Evolutionary conservation across 192 early-diverging fungal genomes (phyloP).

Genomic region (Endogone sp.): DNA sequence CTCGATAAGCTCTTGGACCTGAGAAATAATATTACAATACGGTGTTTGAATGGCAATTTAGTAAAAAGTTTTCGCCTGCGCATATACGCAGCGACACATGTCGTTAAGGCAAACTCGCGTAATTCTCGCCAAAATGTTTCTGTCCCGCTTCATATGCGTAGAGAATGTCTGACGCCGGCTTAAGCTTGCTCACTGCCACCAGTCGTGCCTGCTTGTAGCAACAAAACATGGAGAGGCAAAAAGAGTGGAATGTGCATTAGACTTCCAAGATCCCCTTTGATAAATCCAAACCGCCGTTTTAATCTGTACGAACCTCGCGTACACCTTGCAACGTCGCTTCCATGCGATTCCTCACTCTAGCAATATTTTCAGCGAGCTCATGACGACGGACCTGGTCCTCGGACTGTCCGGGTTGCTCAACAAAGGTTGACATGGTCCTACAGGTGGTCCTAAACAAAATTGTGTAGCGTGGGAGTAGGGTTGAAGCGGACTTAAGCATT

Average conservation of each 20-base stretch:
- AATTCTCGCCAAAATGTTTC: conserved; percentile 96
- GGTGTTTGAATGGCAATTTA: too few relatives aligned
- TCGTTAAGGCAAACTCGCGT: conserved; percentile 66
- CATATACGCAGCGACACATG: too few relatives aligned
- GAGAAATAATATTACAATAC: too few relatives aligned
- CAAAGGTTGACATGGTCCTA: background rate
- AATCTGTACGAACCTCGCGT: background rate
- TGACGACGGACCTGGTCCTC: background rate
- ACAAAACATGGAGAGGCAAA: too few relatives aligned
- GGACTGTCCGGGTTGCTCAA: background rate
- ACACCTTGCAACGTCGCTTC: background rate
- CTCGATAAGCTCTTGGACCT: conserved; percentile 92
- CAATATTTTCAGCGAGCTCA: background rate
- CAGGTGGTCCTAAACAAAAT: too few relatives aligned
- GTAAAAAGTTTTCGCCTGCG: too few relatives aligned
- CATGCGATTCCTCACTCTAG: background rate
- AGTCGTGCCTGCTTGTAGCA: conserved; percentile 45
- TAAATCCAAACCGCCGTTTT: too few relatives aligned
- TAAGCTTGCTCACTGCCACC: conserved; percentile 94
- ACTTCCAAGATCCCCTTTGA: too few relatives aligned
- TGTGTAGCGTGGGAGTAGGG: background rate
- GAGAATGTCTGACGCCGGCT: conserved; percentile 76
- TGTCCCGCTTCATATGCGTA: conserved; percentile 81
- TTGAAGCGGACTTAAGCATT: background rate
- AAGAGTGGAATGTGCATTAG: too few relatives aligned